Conservation (phyloP, 805 yeast species). For the Pichia occidentalis region DNA sequence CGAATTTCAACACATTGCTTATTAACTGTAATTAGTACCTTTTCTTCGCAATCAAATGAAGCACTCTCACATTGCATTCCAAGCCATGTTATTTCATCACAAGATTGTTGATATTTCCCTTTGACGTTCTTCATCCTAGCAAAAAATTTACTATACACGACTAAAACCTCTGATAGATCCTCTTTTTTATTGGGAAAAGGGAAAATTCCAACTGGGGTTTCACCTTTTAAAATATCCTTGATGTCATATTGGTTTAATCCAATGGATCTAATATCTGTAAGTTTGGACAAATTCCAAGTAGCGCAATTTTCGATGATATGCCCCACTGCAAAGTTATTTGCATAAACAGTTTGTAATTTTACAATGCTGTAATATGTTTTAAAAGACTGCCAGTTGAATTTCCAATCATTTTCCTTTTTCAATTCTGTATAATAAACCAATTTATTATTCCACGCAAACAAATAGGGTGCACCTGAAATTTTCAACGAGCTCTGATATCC, state of each 20-base stretch:
- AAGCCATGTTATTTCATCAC: constrained; percentile 24
- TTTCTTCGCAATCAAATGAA: constrained; percentile 24
- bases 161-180: constrained; percentile 23
- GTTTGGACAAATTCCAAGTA: constrained; percentile 25
- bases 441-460: constrained; percentile 49
- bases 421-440: constrained; percentile 32
- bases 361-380: constrained; percentile 23
- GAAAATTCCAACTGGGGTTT: constrained; percentile 25
- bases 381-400: constrained; percentile 23
- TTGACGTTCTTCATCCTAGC: constrained; percentile 22
- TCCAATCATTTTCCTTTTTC: constrained; percentile 22
- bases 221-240: constrained; percentile 22
- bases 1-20: constrained; percentile 25
- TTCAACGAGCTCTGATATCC: constrained; percentile 63
- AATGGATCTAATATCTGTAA: constrained; percentile 24
- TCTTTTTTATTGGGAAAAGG: constrained; percentile 17
- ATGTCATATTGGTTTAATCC: constrained; percentile 23
- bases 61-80: constrained; percentile 24
- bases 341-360: constrained; percentile 22
- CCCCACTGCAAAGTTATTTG: constrained; percentile 26
- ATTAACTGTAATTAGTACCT: constrained; percentile 20
- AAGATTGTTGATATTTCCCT: constrained; percentile 21
- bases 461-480: constrained; percentile 31
- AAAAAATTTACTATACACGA: constrained; percentile 26
- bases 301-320: constrained; percentile 25